Base-by-base conservation (phyloP, 306 rosid genomes). In the Morella rubra region DNA sequence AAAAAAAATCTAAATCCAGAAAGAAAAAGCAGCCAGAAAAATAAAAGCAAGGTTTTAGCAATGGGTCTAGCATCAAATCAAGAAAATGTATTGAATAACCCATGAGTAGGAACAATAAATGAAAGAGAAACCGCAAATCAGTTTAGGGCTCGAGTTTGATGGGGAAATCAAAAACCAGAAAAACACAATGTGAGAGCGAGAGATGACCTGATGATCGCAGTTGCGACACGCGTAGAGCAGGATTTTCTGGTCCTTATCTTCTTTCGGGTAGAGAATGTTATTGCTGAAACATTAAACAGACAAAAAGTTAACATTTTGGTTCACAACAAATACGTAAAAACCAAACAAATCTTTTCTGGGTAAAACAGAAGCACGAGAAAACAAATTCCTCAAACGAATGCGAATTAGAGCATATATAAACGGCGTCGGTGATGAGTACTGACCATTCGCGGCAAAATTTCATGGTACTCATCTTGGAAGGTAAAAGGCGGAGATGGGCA, bases 401-500 rank as follows among this genome's bases (percentile, higher is more conserved):
- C 0, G 73, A 69, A 69, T n/a, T 65, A 20, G 61, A n/a, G 66
- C 9, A 3, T 13, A 45, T 4, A 24, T 9, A 24, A 3, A 60
- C 12, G 69, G 61, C 44, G 49, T 76, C 42, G 80, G 70, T 24
- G 73, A 22, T 20, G 54, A 51, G 67, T 19, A 70, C 81, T 0
- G 62, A 95, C 99, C 99, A 95, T 88, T 95, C 97, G 72, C 97
- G 97, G 89, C 99, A 95, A 86, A 95, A 95, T 55, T 95, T 95
- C 99, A 95, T 92, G 80, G 97, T 83, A 87, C 97, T 91, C 99
- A 95, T 92, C 73, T 91, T 95, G 81, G 45, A 73, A 59, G 42
- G 46, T 49, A 44, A 42, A 50, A 41, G 58, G 8, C 16, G 32
- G 69, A 65, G 27, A 42, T 58, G 24, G 3, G 10, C 6, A 51